Evolutionary conservation across 2,329 filamentous ascomycete species (phyloP).

Genomic region (Orbilia ellipsospora): DNA sequence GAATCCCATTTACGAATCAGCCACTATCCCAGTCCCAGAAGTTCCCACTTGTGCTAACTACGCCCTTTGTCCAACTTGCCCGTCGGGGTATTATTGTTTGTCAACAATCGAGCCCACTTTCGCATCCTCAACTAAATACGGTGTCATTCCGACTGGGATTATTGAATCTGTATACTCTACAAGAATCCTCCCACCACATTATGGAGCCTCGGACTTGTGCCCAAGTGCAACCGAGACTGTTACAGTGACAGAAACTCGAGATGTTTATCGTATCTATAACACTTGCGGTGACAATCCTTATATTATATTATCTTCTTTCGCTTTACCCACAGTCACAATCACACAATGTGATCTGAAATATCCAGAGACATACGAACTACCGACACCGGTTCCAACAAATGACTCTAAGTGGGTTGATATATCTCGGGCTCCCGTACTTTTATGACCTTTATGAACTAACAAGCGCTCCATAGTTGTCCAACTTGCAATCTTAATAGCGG

Average conservation of each 20-base stretch:
- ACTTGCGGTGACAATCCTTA: constrained; percentile 42
- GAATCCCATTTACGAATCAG: constrained; percentile 8
- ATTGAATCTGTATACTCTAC: constrained; percentile 42
- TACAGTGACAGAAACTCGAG: constrained; percentile 35
- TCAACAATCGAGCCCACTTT: constrained; percentile 29
- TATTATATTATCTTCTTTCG: constrained; percentile 31
- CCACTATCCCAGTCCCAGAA: constrained; percentile 24
- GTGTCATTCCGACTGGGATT: constrained; percentile 39
- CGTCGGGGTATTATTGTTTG: constrained; percentile 39
- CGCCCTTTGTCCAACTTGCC: constrained; percentile 42
- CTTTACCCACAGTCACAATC: constrained; percentile 40
- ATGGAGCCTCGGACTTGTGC: constrained; percentile 1
- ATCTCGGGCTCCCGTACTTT: background rate
- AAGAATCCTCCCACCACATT: constrained; percentile 3
- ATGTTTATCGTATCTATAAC: constrained; percentile 39
- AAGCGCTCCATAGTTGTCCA: constrained; percentile 10
- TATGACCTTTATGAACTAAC: background rate
- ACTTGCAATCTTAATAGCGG: constrained; percentile 15
- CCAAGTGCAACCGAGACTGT: constrained; percentile 10
- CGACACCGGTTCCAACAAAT: background rate
- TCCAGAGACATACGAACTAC: background rate
- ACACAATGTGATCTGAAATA: constrained; percentile 16
- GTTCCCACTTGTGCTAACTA: constrained; percentile 46
- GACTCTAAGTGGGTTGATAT: constrained; percentile 5
- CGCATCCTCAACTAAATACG: constrained; percentile 37